Evolutionary conservation across 441 rosid genomes (phyloP), one percentile per base, ranked within the genome.

Genomic region (Corymbia calophylla): DNA sequence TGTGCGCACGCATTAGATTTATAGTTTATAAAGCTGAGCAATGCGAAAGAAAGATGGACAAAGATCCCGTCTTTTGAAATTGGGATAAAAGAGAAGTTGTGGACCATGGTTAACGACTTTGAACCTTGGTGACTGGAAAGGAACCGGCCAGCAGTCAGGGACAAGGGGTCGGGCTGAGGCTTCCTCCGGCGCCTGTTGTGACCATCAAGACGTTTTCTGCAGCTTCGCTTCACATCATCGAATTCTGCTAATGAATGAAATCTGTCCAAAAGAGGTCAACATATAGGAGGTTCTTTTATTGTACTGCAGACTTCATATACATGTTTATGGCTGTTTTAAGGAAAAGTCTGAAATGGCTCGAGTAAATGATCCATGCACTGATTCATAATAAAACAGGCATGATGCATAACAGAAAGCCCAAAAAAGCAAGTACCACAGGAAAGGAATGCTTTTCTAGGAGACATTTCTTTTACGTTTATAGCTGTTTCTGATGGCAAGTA

Each of bases 161-260:
- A 90, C 35, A 93, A 64, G 58, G 95, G 88, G 89, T 94, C 94
- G 6, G 94, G 95, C 90, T 94, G 97, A 73, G 96, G 93, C 93
- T 95, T 96, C 91, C 98, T 95, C 66, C 98, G 91, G 16, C 98
- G 94, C 51, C 96, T 89, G 91, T 96, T 96, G 88, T 96, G 98
- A 68, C 98, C 97, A 88, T 96, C 98, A 18, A 96, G 98, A 32
- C 97, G 95, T 90, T 95, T 96, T 87, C 98, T 93, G 92, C 97
- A 96, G 94, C 98, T 96, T 91, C 98, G 90, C 91, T 96, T 96
- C 70, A 93, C 96, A 53, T 95, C 96, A 86, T 96, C 97, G 87
- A 96, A 96, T 90, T 96, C 98, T 86, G n/a, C 94, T 91, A 96
- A 91, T 11, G 96, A 95, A 93, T 96, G 98, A 91, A 96, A 96